These are phyloP conservation scores for Xylaria grammica DNA, from an alignment of 495 filamentous ascomycete genomes.

Conservation along the genomic window DNA sequence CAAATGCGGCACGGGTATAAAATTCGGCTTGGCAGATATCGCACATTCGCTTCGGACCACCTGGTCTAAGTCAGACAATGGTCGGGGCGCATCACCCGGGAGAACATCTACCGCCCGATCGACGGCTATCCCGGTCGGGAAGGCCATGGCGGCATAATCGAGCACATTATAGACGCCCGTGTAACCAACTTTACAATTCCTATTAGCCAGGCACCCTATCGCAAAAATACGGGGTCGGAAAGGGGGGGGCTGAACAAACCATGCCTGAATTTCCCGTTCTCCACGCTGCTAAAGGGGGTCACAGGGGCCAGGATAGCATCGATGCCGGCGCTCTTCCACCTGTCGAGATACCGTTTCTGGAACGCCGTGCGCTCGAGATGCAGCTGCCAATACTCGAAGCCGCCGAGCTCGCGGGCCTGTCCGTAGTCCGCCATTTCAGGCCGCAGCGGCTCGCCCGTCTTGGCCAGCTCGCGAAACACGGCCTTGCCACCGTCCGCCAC, in stretches of 20 bases:
- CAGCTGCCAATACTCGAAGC: constrained; percentile 74
- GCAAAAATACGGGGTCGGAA: neutral
- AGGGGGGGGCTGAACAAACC: constrained; percentile 40
- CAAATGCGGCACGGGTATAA: neutral
- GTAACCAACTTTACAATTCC: constrained; percentile 66
- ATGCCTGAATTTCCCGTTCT: constrained; percentile 77
- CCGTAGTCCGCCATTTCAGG: constrained; percentile 64
- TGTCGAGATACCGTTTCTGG: constrained; percentile 74
- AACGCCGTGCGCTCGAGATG: constrained; percentile 71
- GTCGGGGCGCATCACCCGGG: constrained; percentile 54
- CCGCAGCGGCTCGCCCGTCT: constrained; percentile 74
- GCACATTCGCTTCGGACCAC: constrained; percentile 74
- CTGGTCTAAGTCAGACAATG: constrained; percentile 68
- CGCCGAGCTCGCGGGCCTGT: constrained; percentile 68
- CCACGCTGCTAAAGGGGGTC: constrained; percentile 74
- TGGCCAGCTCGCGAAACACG: constrained; percentile 72
- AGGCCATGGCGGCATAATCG: constrained; percentile 41
- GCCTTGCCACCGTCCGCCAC: constrained; percentile 80
- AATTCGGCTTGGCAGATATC: constrained; percentile 1
- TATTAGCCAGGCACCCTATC: neutral
- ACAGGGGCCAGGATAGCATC: constrained; percentile 76
- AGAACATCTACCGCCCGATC: constrained; percentile 67
- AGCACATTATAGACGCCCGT: constrained; percentile 68
- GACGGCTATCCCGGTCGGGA: constrained; percentile 71
- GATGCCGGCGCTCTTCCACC: constrained; percentile 70